Evolutionary conservation across 805 yeast species (phyloP).

Genomic region (Pichia nakasei): DNA sequence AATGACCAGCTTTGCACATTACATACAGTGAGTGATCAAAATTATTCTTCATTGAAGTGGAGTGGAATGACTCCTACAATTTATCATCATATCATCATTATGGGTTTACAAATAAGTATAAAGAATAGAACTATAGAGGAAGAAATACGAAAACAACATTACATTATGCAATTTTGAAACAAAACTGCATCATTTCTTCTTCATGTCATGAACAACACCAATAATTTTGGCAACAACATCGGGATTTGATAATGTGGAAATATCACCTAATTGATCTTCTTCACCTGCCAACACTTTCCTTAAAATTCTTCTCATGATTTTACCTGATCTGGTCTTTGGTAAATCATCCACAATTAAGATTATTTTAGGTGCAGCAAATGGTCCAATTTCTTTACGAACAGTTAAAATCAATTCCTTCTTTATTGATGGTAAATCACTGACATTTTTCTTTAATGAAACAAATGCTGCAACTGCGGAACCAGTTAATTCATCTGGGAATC

Average conservation of each 20-base stretch:
- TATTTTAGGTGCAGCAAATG: slow-evolving; percentile 77
- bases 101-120: no score
- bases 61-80: no score
- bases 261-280: slow-evolving; percentile 76
- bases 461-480: slow-evolving; percentile 84
- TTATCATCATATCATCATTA: no score
- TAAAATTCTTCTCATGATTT: slow-evolving; percentile 79
- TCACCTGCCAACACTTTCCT: slow-evolving; percentile 69
- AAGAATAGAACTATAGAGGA: no score
- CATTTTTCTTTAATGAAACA: slow-evolving; percentile 54
- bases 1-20: no score
- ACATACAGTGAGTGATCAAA: no score
- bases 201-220: slow-evolving; percentile 29
- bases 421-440: slow-evolving; percentile 41
- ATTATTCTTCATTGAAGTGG: no score
- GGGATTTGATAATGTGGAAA: slow-evolving; percentile 70
- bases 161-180: neutral
- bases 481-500: slow-evolving; percentile 73
- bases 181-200: neutral
- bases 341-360: slow-evolving; percentile 66
- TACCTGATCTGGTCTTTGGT: slow-evolving; percentile 83
- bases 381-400: slow-evolving; percentile 74
- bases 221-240: slow-evolving; percentile 62
- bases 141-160: no score
- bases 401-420: slow-evolving; percentile 59